Evolutionary conservation across 306 rosid genomes (phyloP).

Genomic region (Trifolium repens): DNA sequence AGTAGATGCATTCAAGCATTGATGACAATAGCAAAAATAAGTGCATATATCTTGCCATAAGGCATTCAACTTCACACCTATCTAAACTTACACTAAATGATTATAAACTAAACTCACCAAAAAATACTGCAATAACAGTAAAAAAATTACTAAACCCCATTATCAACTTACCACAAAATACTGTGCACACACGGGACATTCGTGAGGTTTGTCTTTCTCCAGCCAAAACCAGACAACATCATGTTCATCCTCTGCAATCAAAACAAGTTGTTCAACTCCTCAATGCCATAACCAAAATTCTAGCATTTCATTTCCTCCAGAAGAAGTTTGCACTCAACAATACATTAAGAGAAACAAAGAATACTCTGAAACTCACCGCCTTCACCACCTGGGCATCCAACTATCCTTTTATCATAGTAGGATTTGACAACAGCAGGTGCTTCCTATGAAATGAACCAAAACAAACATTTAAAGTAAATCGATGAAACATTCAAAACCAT

Average conservation of each 20-base stretch:
- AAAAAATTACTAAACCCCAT: slow-evolving; percentile 18
- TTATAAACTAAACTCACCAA: slow-evolving; percentile 50
- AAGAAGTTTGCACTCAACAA: slow-evolving; percentile 23
- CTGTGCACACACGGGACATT: slow-evolving; percentile 94
- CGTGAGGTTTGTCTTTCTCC: slow-evolving; percentile 84
- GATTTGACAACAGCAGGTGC: slow-evolving; percentile 87
- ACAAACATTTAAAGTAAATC: slow-evolving; percentile 16
- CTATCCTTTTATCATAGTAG: slow-evolving; percentile 78
- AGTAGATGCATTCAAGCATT: slow-evolving; percentile 1
- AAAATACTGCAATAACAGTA: slow-evolving; percentile 46
- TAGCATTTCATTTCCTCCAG: slow-evolving; percentile 3
- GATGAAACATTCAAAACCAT: slow-evolving; percentile 18
- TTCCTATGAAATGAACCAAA: slow-evolving; percentile 59
- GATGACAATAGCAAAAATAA: slow-evolving; percentile 21
- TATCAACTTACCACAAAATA: slow-evolving; percentile 76
- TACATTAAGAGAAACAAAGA: slow-evolving; percentile 26
- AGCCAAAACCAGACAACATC: slow-evolving; percentile 99
- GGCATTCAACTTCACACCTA: not conserved
- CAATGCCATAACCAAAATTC: slow-evolving; percentile 26
- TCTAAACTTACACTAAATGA: slow-evolving; percentile 9
- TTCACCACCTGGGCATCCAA: slow-evolving; percentile 98
- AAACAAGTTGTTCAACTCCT: slow-evolving; percentile 35
- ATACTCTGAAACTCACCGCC: slow-evolving; percentile 65
- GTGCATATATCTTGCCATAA: not conserved
- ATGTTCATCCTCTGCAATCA: slow-evolving; percentile 89